A percentile compares a stretch with the other conserved stretches of the same genome.
Conservation (phyloP, 331 rosid species). For the Cucumis variabilis region DNA sequence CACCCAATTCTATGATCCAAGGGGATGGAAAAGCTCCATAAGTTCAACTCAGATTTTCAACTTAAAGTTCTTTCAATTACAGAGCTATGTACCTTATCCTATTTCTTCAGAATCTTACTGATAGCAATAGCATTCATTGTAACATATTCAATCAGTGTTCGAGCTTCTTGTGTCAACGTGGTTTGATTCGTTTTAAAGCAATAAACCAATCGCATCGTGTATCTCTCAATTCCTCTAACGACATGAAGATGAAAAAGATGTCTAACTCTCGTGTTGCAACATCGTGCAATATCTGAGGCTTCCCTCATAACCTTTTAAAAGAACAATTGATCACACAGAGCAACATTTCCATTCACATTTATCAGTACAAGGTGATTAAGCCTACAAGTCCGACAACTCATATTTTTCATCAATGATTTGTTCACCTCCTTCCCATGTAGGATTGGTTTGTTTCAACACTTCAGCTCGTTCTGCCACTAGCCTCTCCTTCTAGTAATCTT, state of each 20-base stretch:
- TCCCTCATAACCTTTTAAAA: constrained; percentile 89
- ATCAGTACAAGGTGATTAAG: too few species aligned
- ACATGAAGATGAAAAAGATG: constrained; percentile 84
- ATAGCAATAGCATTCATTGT: constrained; percentile 85
- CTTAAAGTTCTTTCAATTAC: background rate
- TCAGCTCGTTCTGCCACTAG: too few species aligned
- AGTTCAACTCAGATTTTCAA: background rate
- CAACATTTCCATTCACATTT: background rate
- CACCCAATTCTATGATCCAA: too few species aligned
- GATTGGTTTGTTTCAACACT: too few species aligned
- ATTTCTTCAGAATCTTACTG: constrained; percentile 89
- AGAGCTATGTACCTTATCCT: constrained; percentile 83
- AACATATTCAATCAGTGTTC: constrained; percentile 74
- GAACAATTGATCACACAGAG: constrained; percentile 70
- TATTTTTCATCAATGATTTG: too few species aligned
- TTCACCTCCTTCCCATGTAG: too few species aligned
- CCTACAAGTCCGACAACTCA: too few species aligned
- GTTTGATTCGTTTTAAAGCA: constrained; percentile 71
- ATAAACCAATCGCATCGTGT: constrained; percentile 52
- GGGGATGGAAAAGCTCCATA: too few species aligned
- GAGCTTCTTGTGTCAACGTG: constrained; percentile 70
- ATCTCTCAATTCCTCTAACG: constrained; percentile 73
- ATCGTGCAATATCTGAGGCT: constrained; percentile 71
- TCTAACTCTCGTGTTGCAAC: constrained; percentile 75
- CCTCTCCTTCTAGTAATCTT: too few species aligned